These are phyloP conservation scores for Xylariaceae sp. DNA, from an alignment of 2,329 filamentous ascomycete genomes.

Conservation along the genomic window DNA sequence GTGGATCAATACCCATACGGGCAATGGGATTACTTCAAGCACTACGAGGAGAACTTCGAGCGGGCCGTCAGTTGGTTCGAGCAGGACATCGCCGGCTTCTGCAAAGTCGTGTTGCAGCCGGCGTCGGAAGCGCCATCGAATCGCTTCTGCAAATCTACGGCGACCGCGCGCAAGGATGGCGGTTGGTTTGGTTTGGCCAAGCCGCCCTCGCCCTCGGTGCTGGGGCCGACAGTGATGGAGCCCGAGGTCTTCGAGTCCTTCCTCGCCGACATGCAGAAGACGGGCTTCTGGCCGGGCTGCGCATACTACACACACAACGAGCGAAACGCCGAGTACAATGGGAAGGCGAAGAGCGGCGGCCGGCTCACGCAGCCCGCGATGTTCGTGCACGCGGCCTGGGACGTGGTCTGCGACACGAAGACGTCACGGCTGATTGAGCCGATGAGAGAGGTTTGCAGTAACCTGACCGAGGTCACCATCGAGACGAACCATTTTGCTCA, in stretches of 20 bases:
- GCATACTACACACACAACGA: slow-evolving; percentile 39
- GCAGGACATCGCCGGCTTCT: slow-evolving; percentile 16
- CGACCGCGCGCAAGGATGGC: slow-evolving; percentile 6
- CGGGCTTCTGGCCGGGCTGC: slow-evolving; percentile 32
- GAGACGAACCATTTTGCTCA: slow-evolving; percentile 35
- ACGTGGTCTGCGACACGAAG: slow-evolving; percentile 34
- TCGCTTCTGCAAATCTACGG: slow-evolving; percentile 4
- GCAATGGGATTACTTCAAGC: slow-evolving; percentile 31
- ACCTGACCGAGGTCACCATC: slow-evolving; percentile 35
- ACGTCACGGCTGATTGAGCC: slow-evolving; percentile 32
- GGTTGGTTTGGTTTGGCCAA: slow-evolving; percentile 13
- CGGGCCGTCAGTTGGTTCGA: slow-evolving; percentile 18
- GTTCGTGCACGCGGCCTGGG: slow-evolving; percentile 35
- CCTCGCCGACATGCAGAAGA: slow-evolving; percentile 33
- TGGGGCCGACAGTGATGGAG: slow-evolving; percentile 3
- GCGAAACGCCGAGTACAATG: slow-evolving; percentile 36
- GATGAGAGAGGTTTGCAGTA: slow-evolving; percentile 32
- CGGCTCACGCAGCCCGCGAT: slow-evolving; percentile 29
- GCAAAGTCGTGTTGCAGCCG: slow-evolving; percentile 5
- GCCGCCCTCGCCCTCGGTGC: slow-evolving; percentile 3
- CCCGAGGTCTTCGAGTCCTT: slow-evolving; percentile 21
- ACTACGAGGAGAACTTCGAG: slow-evolving; percentile 28
- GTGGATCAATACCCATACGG: slow-evolving; percentile 35
- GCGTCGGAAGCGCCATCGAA: slow-evolving; percentile 28
- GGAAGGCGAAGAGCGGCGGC: slow-evolving; percentile 25